Evolutionary conservation across 2,329 filamentous ascomycete species (phyloP).

Genomic region (Xenosphaeropsis pyriputrescens): DNA sequence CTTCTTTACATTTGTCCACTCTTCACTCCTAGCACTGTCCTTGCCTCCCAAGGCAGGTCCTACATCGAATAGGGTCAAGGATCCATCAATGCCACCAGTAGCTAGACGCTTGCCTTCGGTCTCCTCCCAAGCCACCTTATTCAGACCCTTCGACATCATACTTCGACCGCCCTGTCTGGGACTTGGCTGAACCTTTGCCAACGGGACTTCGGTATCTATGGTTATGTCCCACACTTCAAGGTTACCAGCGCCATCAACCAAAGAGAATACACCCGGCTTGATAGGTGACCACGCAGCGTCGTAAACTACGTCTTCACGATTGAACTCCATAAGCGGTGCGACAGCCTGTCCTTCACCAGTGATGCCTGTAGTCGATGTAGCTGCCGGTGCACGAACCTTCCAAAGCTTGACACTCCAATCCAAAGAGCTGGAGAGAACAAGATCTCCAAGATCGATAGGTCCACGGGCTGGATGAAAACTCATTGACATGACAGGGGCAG

Average conservation of each 20-base stretch:
- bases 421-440: conserved; percentile 81
- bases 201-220: conserved; percentile 81
- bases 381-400: conserved; percentile 76
- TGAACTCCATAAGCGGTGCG: conserved; percentile 72
- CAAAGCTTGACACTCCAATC: conserved; percentile 98
- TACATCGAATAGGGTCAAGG: conserved; percentile 88
- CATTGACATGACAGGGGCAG: conserved; percentile 88
- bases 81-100: conserved; percentile 82
- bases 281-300: conserved; percentile 91
- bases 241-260: conserved; percentile 84
- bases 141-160: conserved; percentile 72
- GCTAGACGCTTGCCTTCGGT: conserved; percentile 77
- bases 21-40: conserved; percentile 69
- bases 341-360: conserved; percentile 35
- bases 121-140: conserved; percentile 89
- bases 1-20: conserved; percentile 90
- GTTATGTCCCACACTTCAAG: conserved; percentile 94
- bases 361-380: conserved; percentile 42
- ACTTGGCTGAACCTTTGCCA: conserved; percentile 65
- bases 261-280: conserved; percentile 84
- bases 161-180: conserved; percentile 47
- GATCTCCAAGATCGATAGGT: conserved; percentile 83
- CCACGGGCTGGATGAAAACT: conserved; percentile 90
- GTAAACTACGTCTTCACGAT: conserved; percentile 91
- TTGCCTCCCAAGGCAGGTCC: conserved; percentile 69